phyloP scores from a whole-genome alignment of 306 rosid genomes.

The Acacia confusa region DNA sequence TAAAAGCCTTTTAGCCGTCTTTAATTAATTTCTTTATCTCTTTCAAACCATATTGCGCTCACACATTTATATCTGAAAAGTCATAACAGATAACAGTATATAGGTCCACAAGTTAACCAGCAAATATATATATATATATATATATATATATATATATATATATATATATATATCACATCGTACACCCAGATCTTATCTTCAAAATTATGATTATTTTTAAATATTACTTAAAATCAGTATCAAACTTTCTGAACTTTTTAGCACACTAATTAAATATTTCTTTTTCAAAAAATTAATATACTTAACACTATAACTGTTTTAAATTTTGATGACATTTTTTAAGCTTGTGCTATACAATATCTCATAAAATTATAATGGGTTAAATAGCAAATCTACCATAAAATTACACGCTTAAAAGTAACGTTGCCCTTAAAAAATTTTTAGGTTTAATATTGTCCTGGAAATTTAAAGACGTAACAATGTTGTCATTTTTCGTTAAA shows the following conservation, averaged over 20 bases:
- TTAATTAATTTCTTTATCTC: constrained; percentile 8
- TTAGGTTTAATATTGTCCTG: too few species aligned
- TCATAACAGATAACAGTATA: background rate
- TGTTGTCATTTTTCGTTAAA: too few species aligned
- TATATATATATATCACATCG: too few species aligned
- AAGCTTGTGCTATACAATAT: too few species aligned
- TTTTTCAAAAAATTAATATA: background rate
- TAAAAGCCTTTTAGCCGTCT: constrained; percentile 24
- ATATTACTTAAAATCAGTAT: background rate
- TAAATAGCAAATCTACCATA: too few species aligned
- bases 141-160: too few species aligned
- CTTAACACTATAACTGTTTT: background rate
- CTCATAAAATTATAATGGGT: background rate
- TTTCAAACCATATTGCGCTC: constrained; percentile 20
- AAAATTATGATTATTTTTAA: background rate
- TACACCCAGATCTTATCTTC: background rate
- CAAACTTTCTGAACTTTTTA: background rate
- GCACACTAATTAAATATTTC: background rate
- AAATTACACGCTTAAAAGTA: too few species aligned
- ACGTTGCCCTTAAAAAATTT: too few species aligned
- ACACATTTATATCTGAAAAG: constrained; percentile 19
- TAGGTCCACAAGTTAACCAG: background rate
- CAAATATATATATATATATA: too few species aligned
- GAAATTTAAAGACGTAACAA: too few species aligned
- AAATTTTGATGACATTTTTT: background rate